Evolutionary conservation across 768 basidiomycete genomes (phyloP).

Genomic region (Mycena vitilis): DNA sequence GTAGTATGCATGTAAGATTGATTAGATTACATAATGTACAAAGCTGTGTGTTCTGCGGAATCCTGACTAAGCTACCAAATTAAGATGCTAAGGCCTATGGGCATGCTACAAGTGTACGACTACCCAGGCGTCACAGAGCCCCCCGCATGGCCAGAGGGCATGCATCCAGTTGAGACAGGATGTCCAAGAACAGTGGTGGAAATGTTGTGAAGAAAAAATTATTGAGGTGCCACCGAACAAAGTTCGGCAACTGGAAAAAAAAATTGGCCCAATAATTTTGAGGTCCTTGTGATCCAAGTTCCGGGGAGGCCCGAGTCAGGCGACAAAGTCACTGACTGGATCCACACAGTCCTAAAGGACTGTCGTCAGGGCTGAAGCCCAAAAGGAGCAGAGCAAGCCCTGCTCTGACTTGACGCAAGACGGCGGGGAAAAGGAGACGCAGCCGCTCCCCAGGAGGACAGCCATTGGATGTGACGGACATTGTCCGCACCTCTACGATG

Average conservation of each 20-base stretch:
- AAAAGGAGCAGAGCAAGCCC: too few species aligned
- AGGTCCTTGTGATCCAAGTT: not conserved
- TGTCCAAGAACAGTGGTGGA: not conserved
- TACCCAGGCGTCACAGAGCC: not conserved
- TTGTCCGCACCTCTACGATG: not conserved
- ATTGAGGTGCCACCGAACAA: not conserved
- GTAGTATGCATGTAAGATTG: not conserved
- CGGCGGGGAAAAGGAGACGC: too few species aligned
- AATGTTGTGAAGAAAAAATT: not conserved
- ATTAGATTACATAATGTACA: constrained; percentile 4
- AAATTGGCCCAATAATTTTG: not conserved
- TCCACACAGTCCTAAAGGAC: not conserved
- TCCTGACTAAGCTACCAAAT: not conserved
- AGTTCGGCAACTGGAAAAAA: not conserved
- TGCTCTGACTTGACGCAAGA: too few species aligned
- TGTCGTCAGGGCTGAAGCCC: too few species aligned
- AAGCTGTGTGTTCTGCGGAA: not conserved
- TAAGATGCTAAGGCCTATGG: not conserved
- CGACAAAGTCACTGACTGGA: not conserved
- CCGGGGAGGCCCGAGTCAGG: not conserved
- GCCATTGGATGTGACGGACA: too few species aligned
- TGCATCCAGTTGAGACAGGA: not conserved
- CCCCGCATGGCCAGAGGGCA: constrained; percentile 3
- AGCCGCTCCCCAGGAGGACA: too few species aligned
- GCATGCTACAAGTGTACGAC: not conserved